Evolutionary conservation across 108 stramenopile species (phyloP).

Genomic region (Nitzschia palea): DNA sequence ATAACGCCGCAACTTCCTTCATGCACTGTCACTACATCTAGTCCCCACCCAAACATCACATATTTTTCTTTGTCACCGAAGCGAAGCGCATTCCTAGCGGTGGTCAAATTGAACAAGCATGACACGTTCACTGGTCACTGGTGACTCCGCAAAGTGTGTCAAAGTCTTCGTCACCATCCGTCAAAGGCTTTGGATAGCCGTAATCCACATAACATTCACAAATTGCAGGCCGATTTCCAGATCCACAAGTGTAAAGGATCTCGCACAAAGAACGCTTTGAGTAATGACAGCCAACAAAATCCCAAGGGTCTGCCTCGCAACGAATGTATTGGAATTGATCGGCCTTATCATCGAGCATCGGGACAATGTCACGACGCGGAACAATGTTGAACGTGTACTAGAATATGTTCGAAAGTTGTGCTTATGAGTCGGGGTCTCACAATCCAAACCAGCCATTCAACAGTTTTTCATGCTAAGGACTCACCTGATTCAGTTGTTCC

Average conservation of each 20-base stretch:
- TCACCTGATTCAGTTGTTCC: conserved; percentile 43
- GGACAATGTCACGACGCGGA: conserved; percentile 75
- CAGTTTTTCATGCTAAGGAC: too few relatives aligned
- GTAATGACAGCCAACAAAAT: conserved; percentile 60
- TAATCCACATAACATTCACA: conserved; percentile 58
- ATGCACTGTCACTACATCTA: too few relatives aligned
- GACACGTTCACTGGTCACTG: too few relatives aligned
- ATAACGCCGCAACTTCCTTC: too few relatives aligned
- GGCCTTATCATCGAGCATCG: conserved; percentile 65
- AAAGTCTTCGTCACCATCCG: conserved; percentile 10
- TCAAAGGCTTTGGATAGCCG: conserved; percentile 43
- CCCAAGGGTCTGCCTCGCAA: conserved; percentile 48
- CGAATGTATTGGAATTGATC: conserved; percentile 61
- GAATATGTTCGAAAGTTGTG: too few relatives aligned
- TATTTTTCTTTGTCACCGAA: too few relatives aligned
- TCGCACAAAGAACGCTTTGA: conserved; percentile 60
- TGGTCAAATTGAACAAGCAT: too few relatives aligned
- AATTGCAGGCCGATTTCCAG: conserved; percentile 44
- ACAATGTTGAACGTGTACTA: conserved; percentile 76
- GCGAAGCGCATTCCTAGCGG: too few relatives aligned
- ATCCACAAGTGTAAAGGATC: conserved; percentile 65
- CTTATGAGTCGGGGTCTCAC: too few relatives aligned
- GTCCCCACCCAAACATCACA: too few relatives aligned
- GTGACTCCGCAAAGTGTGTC: conserved; percentile 1
- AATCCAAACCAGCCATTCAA: too few relatives aligned